Conservation (phyloP, 2,329 filamentous ascomycete species). For the Penicillium hordei region DNA sequence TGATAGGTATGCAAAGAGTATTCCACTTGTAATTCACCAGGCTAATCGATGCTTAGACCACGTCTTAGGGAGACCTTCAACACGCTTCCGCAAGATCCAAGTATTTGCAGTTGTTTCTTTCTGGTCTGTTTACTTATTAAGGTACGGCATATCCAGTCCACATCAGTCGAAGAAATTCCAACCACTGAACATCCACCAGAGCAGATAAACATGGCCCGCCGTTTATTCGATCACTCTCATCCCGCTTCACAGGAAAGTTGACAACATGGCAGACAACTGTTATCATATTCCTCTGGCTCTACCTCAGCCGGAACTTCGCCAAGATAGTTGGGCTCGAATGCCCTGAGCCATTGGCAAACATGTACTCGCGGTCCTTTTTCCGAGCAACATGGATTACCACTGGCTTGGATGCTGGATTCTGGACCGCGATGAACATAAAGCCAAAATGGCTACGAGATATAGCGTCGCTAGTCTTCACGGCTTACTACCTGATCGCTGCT, state of each 20-base stretch:
- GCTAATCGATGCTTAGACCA: constrained; percentile 61
- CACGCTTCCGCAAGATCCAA: constrained; percentile 87
- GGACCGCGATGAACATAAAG: constrained; percentile 93
- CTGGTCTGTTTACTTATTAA: constrained; percentile 82
- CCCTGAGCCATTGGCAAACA: constrained; percentile 88
- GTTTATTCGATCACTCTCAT: constrained; percentile 67
- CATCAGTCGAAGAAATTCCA: neutral
- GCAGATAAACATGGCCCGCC: constrained; percentile 89
- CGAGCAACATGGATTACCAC: constrained; percentile 96
- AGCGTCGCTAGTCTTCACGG: constrained; percentile 76
- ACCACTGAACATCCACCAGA: constrained; percentile 47
- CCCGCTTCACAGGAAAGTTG: constrained; percentile 66
- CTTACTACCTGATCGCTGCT: constrained; percentile 89
- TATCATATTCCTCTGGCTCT: constrained; percentile 85
- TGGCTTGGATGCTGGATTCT: constrained; percentile 92
- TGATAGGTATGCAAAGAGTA: constrained; percentile 32
- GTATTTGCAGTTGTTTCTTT: constrained; percentile 88
- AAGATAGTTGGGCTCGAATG: constrained; percentile 87
- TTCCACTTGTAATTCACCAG: neutral
- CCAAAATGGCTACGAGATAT: constrained; percentile 78
- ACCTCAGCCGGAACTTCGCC: constrained; percentile 88
- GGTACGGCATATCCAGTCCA: constrained; percentile 49
- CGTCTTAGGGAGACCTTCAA: constrained; percentile 84
- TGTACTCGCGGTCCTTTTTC: constrained; percentile 91
- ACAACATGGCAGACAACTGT: constrained; percentile 90